A percentile compares a stretch with the other conserved stretches of the same genome.
Evolutionary conservation across 2,329 filamentous ascomycete species (phyloP).

Genomic region (Colletotrichum incanum): DNA sequence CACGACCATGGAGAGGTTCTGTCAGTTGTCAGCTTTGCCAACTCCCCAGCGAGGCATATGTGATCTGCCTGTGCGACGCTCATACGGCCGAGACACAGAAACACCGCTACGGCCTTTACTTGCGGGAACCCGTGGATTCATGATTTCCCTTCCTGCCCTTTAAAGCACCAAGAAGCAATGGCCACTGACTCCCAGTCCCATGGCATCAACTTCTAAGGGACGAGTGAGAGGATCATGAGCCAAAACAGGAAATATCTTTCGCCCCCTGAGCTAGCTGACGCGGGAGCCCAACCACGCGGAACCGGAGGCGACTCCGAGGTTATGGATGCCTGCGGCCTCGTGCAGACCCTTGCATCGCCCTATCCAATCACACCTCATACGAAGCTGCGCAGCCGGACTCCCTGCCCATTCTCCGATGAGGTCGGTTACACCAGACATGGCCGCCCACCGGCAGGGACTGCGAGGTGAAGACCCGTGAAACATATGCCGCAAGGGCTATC

Average conservation of each 20-base stretch:
- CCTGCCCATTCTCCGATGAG: constrained; percentile 32
- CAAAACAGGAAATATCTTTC: constrained; percentile 26
- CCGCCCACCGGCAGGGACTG: too few relatives aligned
- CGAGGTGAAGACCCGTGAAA: constrained; percentile 25
- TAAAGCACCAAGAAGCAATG: not conserved
- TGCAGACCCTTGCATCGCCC: constrained; percentile 26
- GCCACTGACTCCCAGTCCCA: not conserved
- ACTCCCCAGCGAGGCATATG: not conserved
- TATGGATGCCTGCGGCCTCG: not conserved
- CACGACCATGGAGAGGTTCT: not conserved
- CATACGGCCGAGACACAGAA: constrained; percentile 33
- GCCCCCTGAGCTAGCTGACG: not conserved
- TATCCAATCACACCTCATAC: constrained; percentile 17
- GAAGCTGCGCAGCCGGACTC: constrained; percentile 16
- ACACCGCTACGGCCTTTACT: constrained; percentile 38
- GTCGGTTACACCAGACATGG: constrained; percentile 19
- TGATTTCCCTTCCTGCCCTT: not conserved
- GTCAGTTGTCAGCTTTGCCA: constrained; percentile 21
- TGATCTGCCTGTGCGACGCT: constrained; percentile 9
- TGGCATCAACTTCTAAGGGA: not conserved
- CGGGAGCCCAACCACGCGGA: constrained; percentile 39
- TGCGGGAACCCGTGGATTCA: not conserved
- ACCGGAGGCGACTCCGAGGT: constrained; percentile 26
- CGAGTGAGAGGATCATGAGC: not conserved
- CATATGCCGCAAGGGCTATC: not conserved